These are phyloP conservation scores for Sechiopsis laciniata DNA, from an alignment of 306 rosid species.

Conservation along the genomic window DNA sequence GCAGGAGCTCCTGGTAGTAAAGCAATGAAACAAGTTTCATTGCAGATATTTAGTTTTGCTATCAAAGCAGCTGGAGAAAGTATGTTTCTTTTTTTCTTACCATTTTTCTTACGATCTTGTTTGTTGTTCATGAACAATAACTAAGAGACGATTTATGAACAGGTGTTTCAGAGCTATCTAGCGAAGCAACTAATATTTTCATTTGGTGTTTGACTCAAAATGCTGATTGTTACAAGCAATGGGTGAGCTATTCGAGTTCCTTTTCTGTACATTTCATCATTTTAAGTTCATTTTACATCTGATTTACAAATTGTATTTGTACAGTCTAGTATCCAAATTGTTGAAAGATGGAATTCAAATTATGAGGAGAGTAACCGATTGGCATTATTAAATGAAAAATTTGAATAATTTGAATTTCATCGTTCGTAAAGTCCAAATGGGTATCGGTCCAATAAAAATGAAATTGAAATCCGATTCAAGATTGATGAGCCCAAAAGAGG, in stretches of 20 bases:
- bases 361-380: too few relatives aligned
- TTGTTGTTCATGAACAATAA: neutral
- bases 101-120: neutral
- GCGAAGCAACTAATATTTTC: conserved; percentile 59
- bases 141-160: conserved; percentile 25
- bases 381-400: too few relatives aligned
- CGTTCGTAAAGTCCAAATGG: too few relatives aligned
- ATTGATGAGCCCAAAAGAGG: too few relatives aligned
- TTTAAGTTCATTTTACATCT: too few relatives aligned
- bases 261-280: neutral
- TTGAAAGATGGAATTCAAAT: too few relatives aligned
- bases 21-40: conserved; percentile 81
- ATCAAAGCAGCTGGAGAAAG: conserved; percentile 72
- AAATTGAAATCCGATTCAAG: too few relatives aligned
- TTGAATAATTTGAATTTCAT: too few relatives aligned
- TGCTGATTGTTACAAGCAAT: conserved; percentile 65
- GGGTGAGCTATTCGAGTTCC: conserved; percentile 57
- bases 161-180: conserved; percentile 62
- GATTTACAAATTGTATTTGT: too few relatives aligned
- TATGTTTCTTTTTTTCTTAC: conserved; percentile 26
- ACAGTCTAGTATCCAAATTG: too few relatives aligned
- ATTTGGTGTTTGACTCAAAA: conserved; percentile 77
- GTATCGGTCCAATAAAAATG: too few relatives aligned
- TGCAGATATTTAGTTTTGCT: conserved; percentile 64
- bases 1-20: conserved; percentile 86